Evolutionary conservation across 2,329 filamentous ascomycete species (phyloP).

Genomic region (Beauveria asiatica): DNA sequence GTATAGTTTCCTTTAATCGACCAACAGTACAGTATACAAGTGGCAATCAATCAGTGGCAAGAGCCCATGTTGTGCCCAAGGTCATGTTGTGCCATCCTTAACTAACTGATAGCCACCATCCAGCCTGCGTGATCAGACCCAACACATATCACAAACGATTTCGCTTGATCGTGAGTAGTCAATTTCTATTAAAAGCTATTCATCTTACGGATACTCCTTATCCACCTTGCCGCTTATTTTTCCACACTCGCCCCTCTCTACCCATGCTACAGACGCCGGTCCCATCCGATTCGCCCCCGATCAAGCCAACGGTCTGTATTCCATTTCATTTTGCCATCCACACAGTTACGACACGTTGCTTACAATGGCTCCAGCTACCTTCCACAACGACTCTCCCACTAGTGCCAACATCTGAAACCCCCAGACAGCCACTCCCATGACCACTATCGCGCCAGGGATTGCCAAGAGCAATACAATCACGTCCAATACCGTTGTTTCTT

Average conservation of each 20-base stretch:
- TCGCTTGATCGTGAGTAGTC: background rate
- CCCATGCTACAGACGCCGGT: background rate
- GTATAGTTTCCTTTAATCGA: no score
- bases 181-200: slow-evolving; percentile 3
- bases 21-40: no score
- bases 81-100: no score
- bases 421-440: slow-evolving; percentile 19
- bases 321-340: slow-evolving; percentile 5
- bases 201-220: background rate
- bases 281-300: background rate
- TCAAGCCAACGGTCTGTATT: background rate
- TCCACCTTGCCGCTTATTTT: background rate
- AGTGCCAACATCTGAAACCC: slow-evolving; percentile 18
- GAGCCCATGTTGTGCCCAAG: no score
- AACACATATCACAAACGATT: background rate
- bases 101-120: background rate
- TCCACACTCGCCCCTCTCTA: background rate
- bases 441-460: slow-evolving; percentile 19
- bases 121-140: background rate
- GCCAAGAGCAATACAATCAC: slow-evolving; percentile 19
- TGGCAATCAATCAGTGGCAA: no score
- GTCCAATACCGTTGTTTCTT: slow-evolving; percentile 16
- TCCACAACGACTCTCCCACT: slow-evolving; percentile 13
- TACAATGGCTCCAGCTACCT: slow-evolving; percentile 14
- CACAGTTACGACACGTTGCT: slow-evolving; percentile 14